Evolutionary conservation across 345 rosid genomes (phyloP).

Genomic region (Moricandia arvensis): DNA sequence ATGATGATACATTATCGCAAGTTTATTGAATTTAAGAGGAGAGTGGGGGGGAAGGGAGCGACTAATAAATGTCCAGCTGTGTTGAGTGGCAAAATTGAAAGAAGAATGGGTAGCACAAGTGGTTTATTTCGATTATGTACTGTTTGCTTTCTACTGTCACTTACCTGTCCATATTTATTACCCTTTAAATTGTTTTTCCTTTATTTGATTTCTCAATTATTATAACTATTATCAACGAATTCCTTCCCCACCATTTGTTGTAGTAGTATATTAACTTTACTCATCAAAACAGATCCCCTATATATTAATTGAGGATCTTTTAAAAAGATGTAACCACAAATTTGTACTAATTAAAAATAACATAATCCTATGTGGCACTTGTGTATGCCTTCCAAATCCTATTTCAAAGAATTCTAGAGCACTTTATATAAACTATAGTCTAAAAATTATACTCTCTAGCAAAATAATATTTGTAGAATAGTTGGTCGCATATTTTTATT

Average conservation of each 20-base stretch:
- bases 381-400: too few relatives aligned
- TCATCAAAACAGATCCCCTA: too few relatives aligned
- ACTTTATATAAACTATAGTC: too few relatives aligned
- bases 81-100: slow-evolving; percentile 22
- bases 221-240: background rate
- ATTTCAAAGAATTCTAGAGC: too few relatives aligned
- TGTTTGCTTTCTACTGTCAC: slow-evolving; percentile 28
- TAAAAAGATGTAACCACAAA: too few relatives aligned
- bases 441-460: too few relatives aligned
- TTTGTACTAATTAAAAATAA: too few relatives aligned
- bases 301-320: too few relatives aligned
- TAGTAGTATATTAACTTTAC: too few relatives aligned
- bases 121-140: slow-evolving; percentile 26
- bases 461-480: too few relatives aligned
- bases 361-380: too few relatives aligned
- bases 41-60: background rate
- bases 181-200: background rate
- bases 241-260: background rate
- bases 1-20: slow-evolving; percentile 1
- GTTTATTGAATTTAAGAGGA: background rate
- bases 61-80: slow-evolving; percentile 32
- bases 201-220: background rate
- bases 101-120: slow-evolving; percentile 4
- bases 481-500: too few relatives aligned
- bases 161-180: slow-evolving; percentile 36